Evolutionary conservation across 108 stramenopile genomes (phyloP).

Genomic region (Pseudonitzschia delicatissima): DNA sequence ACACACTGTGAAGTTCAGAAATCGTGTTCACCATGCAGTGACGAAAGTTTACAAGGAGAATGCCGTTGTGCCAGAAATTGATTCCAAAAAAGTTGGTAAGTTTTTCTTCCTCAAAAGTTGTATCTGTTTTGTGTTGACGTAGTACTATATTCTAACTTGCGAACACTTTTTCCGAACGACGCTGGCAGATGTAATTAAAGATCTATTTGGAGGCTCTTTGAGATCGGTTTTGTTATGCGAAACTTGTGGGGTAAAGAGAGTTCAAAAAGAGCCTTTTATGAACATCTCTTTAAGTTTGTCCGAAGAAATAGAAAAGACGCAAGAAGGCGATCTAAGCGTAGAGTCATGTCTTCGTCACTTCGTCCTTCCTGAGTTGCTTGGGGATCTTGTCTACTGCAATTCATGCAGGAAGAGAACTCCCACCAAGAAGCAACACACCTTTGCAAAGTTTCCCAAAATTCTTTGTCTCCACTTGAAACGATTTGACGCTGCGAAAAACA

Average conservation of each 20-base stretch:
- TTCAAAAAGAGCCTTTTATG: conserved; percentile 63
- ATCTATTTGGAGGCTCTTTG: conserved; percentile 70
- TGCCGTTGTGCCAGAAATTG: conserved; percentile 12
- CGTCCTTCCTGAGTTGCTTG: conserved; percentile 49
- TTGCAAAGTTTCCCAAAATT: conserved; percentile 64
- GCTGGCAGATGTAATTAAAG: conserved; percentile 43
- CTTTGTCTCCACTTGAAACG: conserved; percentile 84
- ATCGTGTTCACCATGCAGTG: conserved; percentile 17
- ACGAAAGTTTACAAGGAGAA: conserved; percentile 18
- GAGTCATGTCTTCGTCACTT: conserved; percentile 65
- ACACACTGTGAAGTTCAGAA: conserved; percentile 23
- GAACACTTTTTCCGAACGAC: not conserved
- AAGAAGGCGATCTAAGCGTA: conserved; percentile 33
- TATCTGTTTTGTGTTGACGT: not conserved
- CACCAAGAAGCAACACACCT: conserved; percentile 70
- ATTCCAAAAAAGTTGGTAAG: conserved; percentile 10
- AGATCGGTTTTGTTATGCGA: conserved; percentile 72
- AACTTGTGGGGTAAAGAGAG: conserved; percentile 65
- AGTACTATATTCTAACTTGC: not conserved
- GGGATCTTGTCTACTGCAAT: conserved; percentile 60
- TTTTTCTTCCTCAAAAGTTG: not conserved
- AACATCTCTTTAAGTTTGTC: conserved; percentile 70
- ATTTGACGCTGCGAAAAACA: conserved; percentile 66
- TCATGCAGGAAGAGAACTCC: conserved; percentile 54
- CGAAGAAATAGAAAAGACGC: conserved; percentile 37